phyloP scores from a whole-genome alignment of 164 flowering plant genomes.

The Umbilicus rupestris region DNA sequence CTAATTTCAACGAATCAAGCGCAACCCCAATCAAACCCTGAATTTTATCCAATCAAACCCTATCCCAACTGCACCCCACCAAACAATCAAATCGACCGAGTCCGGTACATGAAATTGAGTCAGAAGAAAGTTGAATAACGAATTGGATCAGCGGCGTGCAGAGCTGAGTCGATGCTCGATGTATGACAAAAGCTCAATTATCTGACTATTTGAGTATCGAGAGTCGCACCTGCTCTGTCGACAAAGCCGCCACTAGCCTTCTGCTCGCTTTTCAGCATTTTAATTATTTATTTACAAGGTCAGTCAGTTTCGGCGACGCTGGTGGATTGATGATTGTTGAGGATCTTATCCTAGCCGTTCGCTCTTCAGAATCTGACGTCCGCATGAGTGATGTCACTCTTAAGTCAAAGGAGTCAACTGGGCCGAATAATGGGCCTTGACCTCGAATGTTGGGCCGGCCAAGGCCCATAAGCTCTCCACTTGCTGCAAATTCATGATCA shows the following conservation, averaged over 20 bases:
- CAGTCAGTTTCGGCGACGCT: neutral
- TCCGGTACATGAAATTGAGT: too few species aligned
- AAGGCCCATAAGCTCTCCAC: too few species aligned
- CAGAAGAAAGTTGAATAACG: too few species aligned
- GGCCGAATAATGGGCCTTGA: too few species aligned
- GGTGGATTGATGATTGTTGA: neutral
- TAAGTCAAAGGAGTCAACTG: too few species aligned
- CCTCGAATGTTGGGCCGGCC: too few species aligned
- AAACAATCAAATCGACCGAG: neutral
- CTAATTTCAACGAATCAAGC: neutral
- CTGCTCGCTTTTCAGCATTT: neutral
- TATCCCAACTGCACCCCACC: neutral
- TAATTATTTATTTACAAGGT: neutral
- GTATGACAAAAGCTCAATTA: neutral
- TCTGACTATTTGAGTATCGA: neutral
- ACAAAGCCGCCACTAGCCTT: neutral
- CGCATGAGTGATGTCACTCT: neutral
- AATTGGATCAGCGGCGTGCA: neutral
- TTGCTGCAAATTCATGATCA: too few species aligned
- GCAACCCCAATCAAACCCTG: neutral
- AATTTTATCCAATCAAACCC: neutral
- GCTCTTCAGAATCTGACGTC: neutral
- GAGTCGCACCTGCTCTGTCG: constrained; percentile 2
- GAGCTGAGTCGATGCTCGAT: neutral
- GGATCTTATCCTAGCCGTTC: neutral